Conservation (phyloP, 495 filamentous ascomycete genomes). For the Platismatia glauca region DNA sequence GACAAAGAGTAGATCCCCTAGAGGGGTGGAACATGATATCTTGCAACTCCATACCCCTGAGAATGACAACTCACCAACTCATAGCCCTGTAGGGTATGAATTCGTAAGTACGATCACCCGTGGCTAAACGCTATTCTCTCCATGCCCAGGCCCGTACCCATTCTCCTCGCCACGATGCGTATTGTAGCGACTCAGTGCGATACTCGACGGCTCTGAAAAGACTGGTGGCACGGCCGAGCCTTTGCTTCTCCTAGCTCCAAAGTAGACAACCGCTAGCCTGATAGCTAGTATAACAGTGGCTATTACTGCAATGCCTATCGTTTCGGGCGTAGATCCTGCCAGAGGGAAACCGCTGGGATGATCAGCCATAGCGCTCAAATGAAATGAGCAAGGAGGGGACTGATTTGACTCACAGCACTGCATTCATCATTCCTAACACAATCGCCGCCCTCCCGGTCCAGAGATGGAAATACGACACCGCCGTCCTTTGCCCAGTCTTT, state of each 20-base stretch:
- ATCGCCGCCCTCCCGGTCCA: constrained; percentile 4
- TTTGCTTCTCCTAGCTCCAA: background rate
- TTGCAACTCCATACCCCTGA: no score
- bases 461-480: background rate
- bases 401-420: constrained; percentile 9
- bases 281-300: background rate
- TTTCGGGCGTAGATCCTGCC: constrained; percentile 2
- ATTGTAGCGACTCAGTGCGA: background rate
- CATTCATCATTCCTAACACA: constrained; percentile 7
- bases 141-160: no score
- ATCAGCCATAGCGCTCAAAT: background rate
- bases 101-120: no score
- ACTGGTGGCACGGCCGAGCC: background rate
- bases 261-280: background rate
- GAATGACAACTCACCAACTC: no score
- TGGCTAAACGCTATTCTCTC: no score
- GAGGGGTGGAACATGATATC: no score
- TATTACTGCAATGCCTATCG: constrained; percentile 1
- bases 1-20: no score
- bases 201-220: background rate
- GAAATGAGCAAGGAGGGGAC: background rate
- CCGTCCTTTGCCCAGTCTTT: background rate
- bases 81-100: no score
- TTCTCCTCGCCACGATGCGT: background rate
- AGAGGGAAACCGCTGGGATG: constrained; percentile 2